A percentile compares a stretch with the other conserved stretches of the same genome.
Evolutionary conservation across 768 basidiomycete genomes (phyloP).

Genomic region (Suillus hirtellus): DNA sequence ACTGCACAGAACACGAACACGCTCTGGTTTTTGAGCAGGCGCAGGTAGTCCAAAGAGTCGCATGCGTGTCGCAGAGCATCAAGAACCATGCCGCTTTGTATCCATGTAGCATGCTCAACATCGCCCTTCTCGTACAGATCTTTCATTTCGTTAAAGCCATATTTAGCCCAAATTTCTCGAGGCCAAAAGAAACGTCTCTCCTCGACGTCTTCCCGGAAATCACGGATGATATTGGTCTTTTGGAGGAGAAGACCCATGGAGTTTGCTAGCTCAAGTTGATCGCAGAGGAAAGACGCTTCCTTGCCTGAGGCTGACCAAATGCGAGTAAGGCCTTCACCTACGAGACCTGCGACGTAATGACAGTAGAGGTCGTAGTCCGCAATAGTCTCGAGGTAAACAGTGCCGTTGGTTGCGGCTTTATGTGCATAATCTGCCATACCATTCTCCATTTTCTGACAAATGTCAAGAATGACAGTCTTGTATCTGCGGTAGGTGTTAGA

Average conservation of each 20-base stretch:
- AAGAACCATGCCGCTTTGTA: slow-evolving; percentile 84
- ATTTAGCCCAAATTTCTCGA: slow-evolving; percentile 82
- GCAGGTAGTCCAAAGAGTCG: slow-evolving; percentile 89
- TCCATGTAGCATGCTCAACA: slow-evolving; percentile 71
- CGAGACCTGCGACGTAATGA: slow-evolving; percentile 97
- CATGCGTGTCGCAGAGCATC: slow-evolving; percentile 83
- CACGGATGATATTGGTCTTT: slow-evolving; percentile 98
- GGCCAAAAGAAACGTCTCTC: slow-evolving; percentile 93
- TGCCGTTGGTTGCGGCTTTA: slow-evolving; percentile 69
- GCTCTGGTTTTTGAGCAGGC: slow-evolving; percentile 82
- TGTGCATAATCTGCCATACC: slow-evolving; percentile 98
- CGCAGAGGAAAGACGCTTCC: slow-evolving; percentile 70
- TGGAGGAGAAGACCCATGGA: slow-evolving; percentile 95
- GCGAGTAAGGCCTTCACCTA: slow-evolving; percentile 91
- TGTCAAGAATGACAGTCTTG: slow-evolving; percentile 78
- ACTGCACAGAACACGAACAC: slow-evolving; percentile 97
- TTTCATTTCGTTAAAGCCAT: slow-evolving; percentile 70
- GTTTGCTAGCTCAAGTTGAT: slow-evolving; percentile 87
- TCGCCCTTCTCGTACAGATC: slow-evolving; percentile 63
- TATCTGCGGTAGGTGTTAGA: slow-evolving; percentile 45
- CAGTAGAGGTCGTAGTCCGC: slow-evolving; percentile 96
- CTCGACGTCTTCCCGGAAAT: slow-evolving; percentile 89
- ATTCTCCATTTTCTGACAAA: slow-evolving; percentile 81
- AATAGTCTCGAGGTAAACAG: slow-evolving; percentile 70
- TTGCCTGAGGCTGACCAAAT: slow-evolving; percentile 86